Conservation (phyloP, 148 eudicot genomes). For the Cornus suecica region DNA sequence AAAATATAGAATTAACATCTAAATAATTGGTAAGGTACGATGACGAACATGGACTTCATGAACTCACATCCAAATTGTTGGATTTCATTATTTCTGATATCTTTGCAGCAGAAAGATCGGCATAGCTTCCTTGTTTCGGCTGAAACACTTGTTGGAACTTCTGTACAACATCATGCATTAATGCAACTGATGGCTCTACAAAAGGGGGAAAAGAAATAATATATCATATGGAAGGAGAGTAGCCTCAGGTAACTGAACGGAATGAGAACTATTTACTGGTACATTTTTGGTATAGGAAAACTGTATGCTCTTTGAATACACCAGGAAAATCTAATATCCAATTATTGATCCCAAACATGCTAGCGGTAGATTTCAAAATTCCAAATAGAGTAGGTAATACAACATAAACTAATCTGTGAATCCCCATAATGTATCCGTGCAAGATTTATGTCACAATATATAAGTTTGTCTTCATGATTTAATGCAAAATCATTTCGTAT, state of each 20-base stretch:
- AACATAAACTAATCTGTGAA: not conserved
- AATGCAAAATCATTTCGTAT: not conserved
- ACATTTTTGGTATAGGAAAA: not conserved
- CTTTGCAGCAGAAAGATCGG: constrained; percentile 71
- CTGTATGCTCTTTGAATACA: not conserved
- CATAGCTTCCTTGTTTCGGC: constrained; percentile 59
- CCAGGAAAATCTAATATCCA: not conserved
- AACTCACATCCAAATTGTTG: constrained; percentile 78
- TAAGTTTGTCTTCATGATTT: not conserved
- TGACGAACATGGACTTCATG: not conserved
- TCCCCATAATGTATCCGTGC: not conserved
- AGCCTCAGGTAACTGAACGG: not conserved
- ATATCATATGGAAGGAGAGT: not conserved
- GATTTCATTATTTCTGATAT: constrained; percentile 86
- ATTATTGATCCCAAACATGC: not conserved
- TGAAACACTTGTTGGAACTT: constrained; percentile 86
- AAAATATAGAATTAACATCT: not conserved
- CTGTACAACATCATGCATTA: constrained; percentile 52
- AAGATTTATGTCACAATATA: not conserved
- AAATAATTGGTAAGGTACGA: not conserved
- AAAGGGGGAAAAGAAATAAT: not conserved
- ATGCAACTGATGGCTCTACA: constrained; percentile 50
- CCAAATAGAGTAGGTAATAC: not conserved
- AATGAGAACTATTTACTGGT: no score
- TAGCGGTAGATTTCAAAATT: not conserved